These are phyloP conservation scores for Jamesozyma gamospora DNA, from an alignment of 805 yeast genomes.

Conservation along the genomic window DNA sequence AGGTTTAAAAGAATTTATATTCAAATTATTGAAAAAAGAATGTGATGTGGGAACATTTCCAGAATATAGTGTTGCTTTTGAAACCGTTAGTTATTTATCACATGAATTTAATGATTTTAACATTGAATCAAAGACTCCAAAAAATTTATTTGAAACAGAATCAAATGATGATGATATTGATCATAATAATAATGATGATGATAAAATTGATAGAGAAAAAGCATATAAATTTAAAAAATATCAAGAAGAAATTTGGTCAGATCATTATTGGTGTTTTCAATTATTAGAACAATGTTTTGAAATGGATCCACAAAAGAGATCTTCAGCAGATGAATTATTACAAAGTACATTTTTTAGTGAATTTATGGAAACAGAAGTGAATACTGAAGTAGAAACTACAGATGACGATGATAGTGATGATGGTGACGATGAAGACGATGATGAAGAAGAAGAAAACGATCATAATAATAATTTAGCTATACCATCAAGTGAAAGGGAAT, in stretches of 20 bases:
- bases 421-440: slow-evolving; percentile 9
- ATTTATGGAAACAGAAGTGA: slow-evolving; percentile 14
- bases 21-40: slow-evolving; percentile 22
- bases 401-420: slow-evolving; percentile 18
- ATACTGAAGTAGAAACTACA: slow-evolving; percentile 16
- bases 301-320: slow-evolving; percentile 47
- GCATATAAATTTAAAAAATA: slow-evolving; percentile 21
- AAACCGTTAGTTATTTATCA: slow-evolving; percentile 41
- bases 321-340: slow-evolving; percentile 48
- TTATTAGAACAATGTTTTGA: slow-evolving; percentile 48
- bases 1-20: slow-evolving; percentile 26
- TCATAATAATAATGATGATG: not conserved
- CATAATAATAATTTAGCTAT: slow-evolving; percentile 6
- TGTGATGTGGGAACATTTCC: slow-evolving; percentile 52
- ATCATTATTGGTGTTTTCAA: slow-evolving; percentile 38
- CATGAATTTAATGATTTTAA: slow-evolving; percentile 26
- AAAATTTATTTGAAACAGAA: not conserved
- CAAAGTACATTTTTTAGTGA: slow-evolving; percentile 51
- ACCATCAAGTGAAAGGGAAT: slow-evolving; percentile 11
- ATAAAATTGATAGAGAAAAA: not conserved
- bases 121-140: slow-evolving; percentile 21
- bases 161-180: slow-evolving; percentile 6
- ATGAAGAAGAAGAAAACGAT: slow-evolving; percentile 8
- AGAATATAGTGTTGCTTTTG: slow-evolving; percentile 60
- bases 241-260: slow-evolving; percentile 28